These are phyloP conservation scores for Penicillium mononematosum DNA, from an alignment of 495 filamentous ascomycete species.

Conservation along the genomic window DNA sequence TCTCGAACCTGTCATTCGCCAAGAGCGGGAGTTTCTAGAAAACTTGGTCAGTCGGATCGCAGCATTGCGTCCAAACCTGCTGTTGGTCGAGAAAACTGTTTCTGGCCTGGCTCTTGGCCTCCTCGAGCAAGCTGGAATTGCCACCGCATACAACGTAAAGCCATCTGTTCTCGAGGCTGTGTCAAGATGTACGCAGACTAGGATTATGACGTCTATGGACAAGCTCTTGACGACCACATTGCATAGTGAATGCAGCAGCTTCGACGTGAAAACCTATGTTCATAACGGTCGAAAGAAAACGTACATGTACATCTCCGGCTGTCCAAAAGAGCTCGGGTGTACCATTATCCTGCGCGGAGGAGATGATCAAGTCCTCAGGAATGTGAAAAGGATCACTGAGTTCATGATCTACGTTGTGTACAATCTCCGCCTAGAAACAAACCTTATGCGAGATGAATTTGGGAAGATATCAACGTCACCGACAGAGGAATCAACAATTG, in stretches of 20 bases:
- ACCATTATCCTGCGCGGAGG: slow-evolving; percentile 93
- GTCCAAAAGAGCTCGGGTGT: slow-evolving; percentile 88
- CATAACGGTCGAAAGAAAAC: slow-evolving; percentile 82
- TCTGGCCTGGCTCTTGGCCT: slow-evolving; percentile 87
- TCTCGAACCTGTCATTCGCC: slow-evolving; percentile 91
- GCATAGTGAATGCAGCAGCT: slow-evolving; percentile 75
- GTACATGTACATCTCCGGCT: slow-evolving; percentile 93
- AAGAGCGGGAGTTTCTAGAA: slow-evolving; percentile 90
- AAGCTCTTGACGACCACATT: slow-evolving; percentile 83
- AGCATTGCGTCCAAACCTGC: slow-evolving; percentile 74
- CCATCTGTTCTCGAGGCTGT: slow-evolving; percentile 93
- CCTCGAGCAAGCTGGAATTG: slow-evolving; percentile 81
- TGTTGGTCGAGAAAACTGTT: slow-evolving; percentile 87
- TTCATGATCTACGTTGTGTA: slow-evolving; percentile 99
- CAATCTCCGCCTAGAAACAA: slow-evolving; percentile 94
- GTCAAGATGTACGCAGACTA: slow-evolving; percentile 82
- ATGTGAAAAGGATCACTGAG: slow-evolving; percentile 91
- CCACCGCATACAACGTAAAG: slow-evolving; percentile 95
- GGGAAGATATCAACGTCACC: slow-evolving; percentile 75
- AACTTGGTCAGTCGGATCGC: slow-evolving; percentile 93
- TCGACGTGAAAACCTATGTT: slow-evolving; percentile 94
- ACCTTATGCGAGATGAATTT: slow-evolving; percentile 92
- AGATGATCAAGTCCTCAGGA: slow-evolving; percentile 62
- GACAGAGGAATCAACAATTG: slow-evolving; percentile 28
- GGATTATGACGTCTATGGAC: slow-evolving; percentile 92